Evolutionary conservation across 108 stramenopile genomes (phyloP).

Genomic region (Tribonema minus): DNA sequence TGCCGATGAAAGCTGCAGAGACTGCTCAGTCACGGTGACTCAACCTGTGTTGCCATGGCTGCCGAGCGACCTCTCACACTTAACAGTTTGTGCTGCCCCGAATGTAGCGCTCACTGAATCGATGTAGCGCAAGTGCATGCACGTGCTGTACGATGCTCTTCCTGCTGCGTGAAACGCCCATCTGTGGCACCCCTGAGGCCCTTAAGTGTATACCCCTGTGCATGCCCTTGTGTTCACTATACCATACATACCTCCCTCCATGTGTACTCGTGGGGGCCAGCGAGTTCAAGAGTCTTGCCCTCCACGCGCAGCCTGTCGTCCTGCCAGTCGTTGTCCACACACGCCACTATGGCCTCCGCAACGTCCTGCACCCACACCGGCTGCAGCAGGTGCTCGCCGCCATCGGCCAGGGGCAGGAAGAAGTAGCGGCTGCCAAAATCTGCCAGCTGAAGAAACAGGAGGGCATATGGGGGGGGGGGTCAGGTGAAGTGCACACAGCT

Average conservation of each 20-base stretch:
- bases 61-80: no score
- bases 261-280: constrained; percentile 83
- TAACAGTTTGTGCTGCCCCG: not conserved
- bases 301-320: constrained; percentile 51
- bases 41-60: no score
- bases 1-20: no score
- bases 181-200: not conserved
- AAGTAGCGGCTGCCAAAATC: not conserved
- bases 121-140: not conserved
- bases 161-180: not conserved
- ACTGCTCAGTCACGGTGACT: no score
- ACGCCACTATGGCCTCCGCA: constrained; percentile 63
- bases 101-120: not conserved
- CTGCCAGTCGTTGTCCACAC: not conserved
- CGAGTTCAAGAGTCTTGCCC: constrained; percentile 82
- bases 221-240: not conserved
- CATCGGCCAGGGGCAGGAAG: constrained; percentile 19
- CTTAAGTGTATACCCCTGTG: not conserved
- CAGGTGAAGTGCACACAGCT: not conserved
- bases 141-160: not conserved
- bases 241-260: constrained; percentile 68
- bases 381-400: constrained; percentile 70
- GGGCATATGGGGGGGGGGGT: not conserved
- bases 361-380: constrained; percentile 91
- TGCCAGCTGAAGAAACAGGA: not conserved